Evolutionary conservation across 371 early-diverging fungal species (phyloP).

Genomic region (Chytridium lagenaria): DNA sequence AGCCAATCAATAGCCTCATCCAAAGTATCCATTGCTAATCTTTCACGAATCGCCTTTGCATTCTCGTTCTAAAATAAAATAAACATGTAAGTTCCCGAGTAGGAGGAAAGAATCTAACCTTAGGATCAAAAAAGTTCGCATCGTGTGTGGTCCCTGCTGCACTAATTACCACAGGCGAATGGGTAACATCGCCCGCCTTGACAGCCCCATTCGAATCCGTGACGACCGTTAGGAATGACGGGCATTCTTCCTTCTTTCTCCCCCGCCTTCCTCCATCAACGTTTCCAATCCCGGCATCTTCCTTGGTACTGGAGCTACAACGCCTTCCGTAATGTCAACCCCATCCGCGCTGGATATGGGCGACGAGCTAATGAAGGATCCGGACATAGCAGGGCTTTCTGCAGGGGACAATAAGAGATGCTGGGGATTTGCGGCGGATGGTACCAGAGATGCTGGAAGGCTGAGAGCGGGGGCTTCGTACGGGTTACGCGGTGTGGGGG

Average conservation of each 20-base stretch:
- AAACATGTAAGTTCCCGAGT: background rate
- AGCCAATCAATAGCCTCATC: constrained; percentile 85
- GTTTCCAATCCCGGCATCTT: background rate
- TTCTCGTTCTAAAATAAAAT: constrained; percentile 37
- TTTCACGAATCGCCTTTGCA: constrained; percentile 71
- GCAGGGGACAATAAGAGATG: background rate
- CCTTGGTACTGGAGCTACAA: background rate
- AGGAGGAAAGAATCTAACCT: constrained; percentile 7
- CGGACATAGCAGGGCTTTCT: background rate
- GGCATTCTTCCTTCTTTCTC: background rate
- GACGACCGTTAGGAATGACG: too few species aligned
- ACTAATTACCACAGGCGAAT: constrained; percentile 40
- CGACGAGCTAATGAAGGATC: background rate
- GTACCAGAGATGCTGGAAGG: constrained; percentile 6
- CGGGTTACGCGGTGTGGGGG: constrained; percentile 11
- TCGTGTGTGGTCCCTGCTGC: constrained; percentile 50
- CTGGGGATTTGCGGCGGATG: background rate
- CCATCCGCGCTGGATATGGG: too few species aligned
- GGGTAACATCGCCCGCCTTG: background rate
- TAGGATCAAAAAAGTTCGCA: constrained; percentile 76
- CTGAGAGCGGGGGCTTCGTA: constrained; percentile 6
- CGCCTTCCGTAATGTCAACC: constrained; percentile 2
- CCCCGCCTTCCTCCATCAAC: background rate
- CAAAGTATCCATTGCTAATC: constrained; percentile 76
- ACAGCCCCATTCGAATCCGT: too few species aligned